A percentile compares a stretch with the other conserved stretches of the same genome.
Evolutionary conservation across 192 early-diverging fungal species (phyloP).

Genomic region (Pilobolus umbonatus): DNA sequence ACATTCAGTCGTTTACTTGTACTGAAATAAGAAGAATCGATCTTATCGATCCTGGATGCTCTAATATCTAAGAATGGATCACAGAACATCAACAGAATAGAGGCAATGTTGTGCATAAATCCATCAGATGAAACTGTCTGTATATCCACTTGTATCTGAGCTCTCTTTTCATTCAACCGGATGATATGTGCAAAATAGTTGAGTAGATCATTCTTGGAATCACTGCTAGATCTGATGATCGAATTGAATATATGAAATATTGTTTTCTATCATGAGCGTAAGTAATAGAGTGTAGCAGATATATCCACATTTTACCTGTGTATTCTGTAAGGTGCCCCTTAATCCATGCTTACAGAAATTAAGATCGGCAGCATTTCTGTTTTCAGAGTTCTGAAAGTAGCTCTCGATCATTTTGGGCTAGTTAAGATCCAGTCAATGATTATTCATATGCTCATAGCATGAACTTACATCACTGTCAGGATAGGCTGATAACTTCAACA

Average conservation of each 20-base stretch:
- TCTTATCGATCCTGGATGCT: constrained; percentile 66
- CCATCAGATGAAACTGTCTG: constrained; percentile 76
- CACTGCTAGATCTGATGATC: constrained; percentile 64
- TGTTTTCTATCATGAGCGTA: constrained; percentile 5
- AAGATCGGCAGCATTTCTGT: constrained; percentile 47
- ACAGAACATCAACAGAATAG: constrained; percentile 60
- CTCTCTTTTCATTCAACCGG: constrained; percentile 64
- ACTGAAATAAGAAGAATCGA: constrained; percentile 72
- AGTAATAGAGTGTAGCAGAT: not conserved
- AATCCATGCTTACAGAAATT: constrained; percentile 52
- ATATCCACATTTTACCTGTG: constrained; percentile 35
- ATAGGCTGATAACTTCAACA: constrained; percentile 55
- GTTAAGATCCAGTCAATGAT: constrained; percentile 26
- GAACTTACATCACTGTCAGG: constrained; percentile 42
- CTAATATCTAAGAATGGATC: constrained; percentile 84
- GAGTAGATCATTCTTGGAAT: constrained; percentile 54
- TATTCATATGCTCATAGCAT: not conserved
- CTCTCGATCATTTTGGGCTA: constrained; percentile 44
- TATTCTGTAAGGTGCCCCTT: constrained; percentile 52
- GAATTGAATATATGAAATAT: constrained; percentile 50
- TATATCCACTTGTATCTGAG: constrained; percentile 76
- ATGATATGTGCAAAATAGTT: constrained; percentile 62
- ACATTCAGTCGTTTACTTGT: constrained; percentile 54
- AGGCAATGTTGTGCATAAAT: constrained; percentile 74
- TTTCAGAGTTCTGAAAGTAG: constrained; percentile 47